phyloP scores from a whole-genome alignment of 768 basidiomycete genomes.

The Kwoniella europaea region DNA sequence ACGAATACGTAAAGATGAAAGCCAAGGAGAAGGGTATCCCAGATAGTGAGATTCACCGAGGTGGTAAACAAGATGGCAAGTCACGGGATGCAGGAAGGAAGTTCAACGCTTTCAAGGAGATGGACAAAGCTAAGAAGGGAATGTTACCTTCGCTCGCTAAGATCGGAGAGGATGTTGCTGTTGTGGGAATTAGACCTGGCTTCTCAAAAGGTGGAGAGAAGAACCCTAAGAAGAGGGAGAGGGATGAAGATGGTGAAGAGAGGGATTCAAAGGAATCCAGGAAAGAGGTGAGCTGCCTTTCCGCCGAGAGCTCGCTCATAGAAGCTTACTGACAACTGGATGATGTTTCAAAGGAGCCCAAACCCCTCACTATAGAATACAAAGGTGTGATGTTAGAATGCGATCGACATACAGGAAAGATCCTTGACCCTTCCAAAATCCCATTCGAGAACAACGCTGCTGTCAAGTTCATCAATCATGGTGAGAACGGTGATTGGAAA shows the following conservation, averaged over 20 bases:
- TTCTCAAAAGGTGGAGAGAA: slow-evolving; percentile 25
- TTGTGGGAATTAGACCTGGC: slow-evolving; percentile 36
- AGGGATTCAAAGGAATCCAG: slow-evolving; percentile 36
- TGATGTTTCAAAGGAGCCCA: neutral
- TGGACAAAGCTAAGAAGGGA: slow-evolving; percentile 51
- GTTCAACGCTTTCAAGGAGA: slow-evolving; percentile 59
- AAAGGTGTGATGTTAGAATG: slow-evolving; percentile 51
- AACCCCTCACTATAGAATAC: slow-evolving; percentile 51
- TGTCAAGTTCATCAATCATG: slow-evolving; percentile 52
- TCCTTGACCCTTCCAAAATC: slow-evolving; percentile 48
- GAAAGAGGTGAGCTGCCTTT: slow-evolving; percentile 19
- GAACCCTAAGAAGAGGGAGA: slow-evolving; percentile 33
- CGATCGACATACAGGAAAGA: slow-evolving; percentile 45
- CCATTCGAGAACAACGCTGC: slow-evolving; percentile 49
- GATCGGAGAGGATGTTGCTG: slow-evolving; percentile 36
- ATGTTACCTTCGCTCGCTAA: slow-evolving; percentile 38
- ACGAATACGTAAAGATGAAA: slow-evolving; percentile 92
- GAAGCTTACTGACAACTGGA: slow-evolving; percentile 5
- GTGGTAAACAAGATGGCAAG: slow-evolving; percentile 8
- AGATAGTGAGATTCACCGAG: slow-evolving; percentile 33
- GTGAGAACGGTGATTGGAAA: slow-evolving; percentile 58
- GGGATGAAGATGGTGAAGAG: slow-evolving; percentile 50
- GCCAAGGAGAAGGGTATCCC: slow-evolving; percentile 87
- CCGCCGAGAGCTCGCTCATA: neutral
- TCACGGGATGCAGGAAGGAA: slow-evolving; percentile 25